Base-by-base conservation (phyloP, 345 rosid genomes). In the Firmiana major region DNA sequence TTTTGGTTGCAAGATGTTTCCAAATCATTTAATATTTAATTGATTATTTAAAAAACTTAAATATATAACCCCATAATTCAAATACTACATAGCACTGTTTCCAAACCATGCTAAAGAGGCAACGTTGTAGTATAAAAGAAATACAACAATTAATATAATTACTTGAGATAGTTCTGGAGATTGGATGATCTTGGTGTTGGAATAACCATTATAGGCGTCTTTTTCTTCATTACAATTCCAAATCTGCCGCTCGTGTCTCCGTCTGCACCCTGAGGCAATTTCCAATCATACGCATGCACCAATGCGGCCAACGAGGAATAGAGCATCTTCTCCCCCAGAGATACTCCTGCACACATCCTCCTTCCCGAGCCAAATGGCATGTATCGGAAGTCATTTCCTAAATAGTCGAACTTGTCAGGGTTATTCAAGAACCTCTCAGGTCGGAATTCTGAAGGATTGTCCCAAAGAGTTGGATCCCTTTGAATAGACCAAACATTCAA, bases 341-440 rank as follows among this genome's bases (percentile, higher is more conserved):
- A 0, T 15, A 69, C 11, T 9, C 42, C 73, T 8, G 73, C 58
- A 26, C 73, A 69, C 22, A 15, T 48, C 26, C 73, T 46, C 40
- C 73, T 69, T 46, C 73, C 73, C 0, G 58, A 69, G 2, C 73
- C 73, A 26, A 69, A 69, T 69, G 73, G 58, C 73, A 69, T 24
- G 19, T 48, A 69, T 22, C 69, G 17, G 60, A 17, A 62, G 19
- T 75, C 46, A 28, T 45, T 75, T 11, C 71, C 60, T 1, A 6
- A 17, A 7, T 45, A 62, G 51, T 75, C 49, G 0, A 62, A 62
- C 9, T 62, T 75, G 9, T 6, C 43, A 43, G 68, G 43, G 6
- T 63, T 60, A 16, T 31, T 31, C 57, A 75, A 31, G 78, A 75
- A 75, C 45, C 71, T 60, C 70, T 75, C 60, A 9, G 60, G 78